These are phyloP conservation scores for Talaromyces amestolkiae DNA, from an alignment of 2,329 filamentous ascomycete species.

Conservation along the genomic window DNA sequence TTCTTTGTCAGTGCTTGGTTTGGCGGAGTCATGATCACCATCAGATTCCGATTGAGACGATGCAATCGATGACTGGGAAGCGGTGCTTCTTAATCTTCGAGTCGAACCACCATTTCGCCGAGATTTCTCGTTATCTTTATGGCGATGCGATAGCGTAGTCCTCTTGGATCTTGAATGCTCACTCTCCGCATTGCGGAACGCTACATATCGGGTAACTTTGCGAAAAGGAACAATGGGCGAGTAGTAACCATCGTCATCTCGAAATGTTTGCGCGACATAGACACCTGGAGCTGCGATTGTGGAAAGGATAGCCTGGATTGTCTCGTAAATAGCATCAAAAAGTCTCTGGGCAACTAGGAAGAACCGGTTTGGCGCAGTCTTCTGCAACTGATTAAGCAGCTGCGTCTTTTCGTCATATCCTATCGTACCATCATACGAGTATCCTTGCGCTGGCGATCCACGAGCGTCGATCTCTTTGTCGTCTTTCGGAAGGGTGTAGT, in stretches of 20 bases:
- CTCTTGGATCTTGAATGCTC: constrained; percentile 24
- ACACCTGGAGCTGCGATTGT: constrained; percentile 76
- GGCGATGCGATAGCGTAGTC: constrained; percentile 25
- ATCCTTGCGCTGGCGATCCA: not conserved
- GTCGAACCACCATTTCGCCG: constrained; percentile 30
- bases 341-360: constrained; percentile 66
- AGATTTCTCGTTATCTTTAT: constrained; percentile 25
- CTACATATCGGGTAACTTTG: constrained; percentile 51
- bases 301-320: constrained; percentile 73
- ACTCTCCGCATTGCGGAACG: constrained; percentile 10
- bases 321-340: constrained; percentile 68
- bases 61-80: constrained; percentile 45
- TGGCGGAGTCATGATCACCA: constrained; percentile 36
- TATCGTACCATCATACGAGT: constrained; percentile 13
- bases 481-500: constrained; percentile 23
- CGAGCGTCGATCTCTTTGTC: constrained; percentile 29
- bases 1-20: constrained; percentile 20
- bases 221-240: constrained; percentile 72
- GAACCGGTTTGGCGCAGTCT: constrained; percentile 39
- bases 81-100: constrained; percentile 32
- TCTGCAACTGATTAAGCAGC: constrained; percentile 52
- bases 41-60: constrained; percentile 58
- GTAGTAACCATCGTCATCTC: constrained; percentile 75
- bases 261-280: constrained; percentile 79
- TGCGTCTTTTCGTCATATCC: constrained; percentile 65